phyloP scores from a whole-genome alignment of 768 basidiomycete species.

The Mycena alexandri region DNA sequence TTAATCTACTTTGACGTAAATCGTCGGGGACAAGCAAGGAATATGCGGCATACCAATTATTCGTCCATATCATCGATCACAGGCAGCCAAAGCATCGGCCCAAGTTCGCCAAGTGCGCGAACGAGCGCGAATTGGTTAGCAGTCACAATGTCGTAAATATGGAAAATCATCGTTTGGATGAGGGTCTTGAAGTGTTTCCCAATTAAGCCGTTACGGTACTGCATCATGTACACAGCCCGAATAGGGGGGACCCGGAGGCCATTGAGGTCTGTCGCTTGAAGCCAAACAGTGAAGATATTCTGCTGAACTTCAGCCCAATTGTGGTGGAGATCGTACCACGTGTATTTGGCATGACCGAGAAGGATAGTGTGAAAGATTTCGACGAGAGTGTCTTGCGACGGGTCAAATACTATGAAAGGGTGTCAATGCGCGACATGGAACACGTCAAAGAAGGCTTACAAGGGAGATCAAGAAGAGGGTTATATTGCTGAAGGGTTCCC shows the following conservation, averaged over 20 bases:
- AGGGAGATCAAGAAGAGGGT: conserved; percentile 23
- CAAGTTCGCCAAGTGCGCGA: conserved; percentile 42
- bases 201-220: conserved; percentile 50
- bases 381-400: conserved; percentile 33
- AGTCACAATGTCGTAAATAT: conserved; percentile 45
- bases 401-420: conserved; percentile 8
- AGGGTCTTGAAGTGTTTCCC: conserved; percentile 53
- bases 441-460: background rate
- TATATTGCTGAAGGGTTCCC: conserved; percentile 13
- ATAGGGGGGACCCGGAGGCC: conserved; percentile 36
- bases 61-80: conserved; percentile 44
- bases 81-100: conserved; percentile 49
- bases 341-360: conserved; percentile 53
- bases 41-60: conserved; percentile 42
- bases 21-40: too few relatives aligned
- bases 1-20: conserved; percentile 15
- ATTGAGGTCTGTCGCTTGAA: conserved; percentile 41
- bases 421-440: background rate
- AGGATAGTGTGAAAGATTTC: conserved; percentile 55
- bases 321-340: conserved; percentile 49
- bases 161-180: conserved; percentile 47
- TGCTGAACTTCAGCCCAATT: conserved; percentile 37
- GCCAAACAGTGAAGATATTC: conserved; percentile 39
- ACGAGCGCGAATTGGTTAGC: conserved; percentile 41
- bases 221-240: conserved; percentile 48